A percentile compares a stretch with the other conserved stretches of the same genome.
Evolutionary conservation across 1,139 yeast genomes (phyloP).

Genomic region (Kluyveromyces sp.): DNA sequence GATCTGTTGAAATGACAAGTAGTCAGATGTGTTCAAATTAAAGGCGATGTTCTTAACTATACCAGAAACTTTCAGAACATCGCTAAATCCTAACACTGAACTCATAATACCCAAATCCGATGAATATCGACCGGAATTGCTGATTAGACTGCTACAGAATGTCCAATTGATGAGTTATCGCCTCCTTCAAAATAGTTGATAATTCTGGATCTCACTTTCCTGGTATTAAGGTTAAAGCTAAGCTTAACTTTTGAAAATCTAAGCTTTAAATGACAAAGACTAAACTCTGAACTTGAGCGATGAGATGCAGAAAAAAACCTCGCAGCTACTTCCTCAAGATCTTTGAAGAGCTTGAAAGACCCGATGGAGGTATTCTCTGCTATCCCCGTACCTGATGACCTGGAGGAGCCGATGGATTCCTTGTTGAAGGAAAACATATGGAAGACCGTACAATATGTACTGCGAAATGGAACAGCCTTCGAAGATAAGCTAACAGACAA

Average conservation of each 20-base stretch:
- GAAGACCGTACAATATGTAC: slow-evolving; percentile 59
- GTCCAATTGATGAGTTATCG: not conserved
- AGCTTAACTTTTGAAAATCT: not conserved
- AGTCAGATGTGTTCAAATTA: slow-evolving; percentile 26
- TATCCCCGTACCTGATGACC: not conserved
- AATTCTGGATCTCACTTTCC: not conserved
- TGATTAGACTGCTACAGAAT: too few species aligned
- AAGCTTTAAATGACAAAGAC: too few species aligned
- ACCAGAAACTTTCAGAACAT: slow-evolving; percentile 22
- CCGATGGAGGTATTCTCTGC: slow-evolving; percentile 1
- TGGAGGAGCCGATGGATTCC: slow-evolving; percentile 10
- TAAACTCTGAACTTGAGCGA: too few species aligned
- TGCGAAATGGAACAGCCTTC: slow-evolving; percentile 60
- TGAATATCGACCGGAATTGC: too few species aligned
- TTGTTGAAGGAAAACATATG: slow-evolving; percentile 47
- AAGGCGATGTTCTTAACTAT: slow-evolving; percentile 23
- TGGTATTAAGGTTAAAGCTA: not conserved
- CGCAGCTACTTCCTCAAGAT: too few species aligned
- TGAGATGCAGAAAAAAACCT: not conserved
- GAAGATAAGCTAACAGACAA: slow-evolving; percentile 42
- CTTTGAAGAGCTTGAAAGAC: too few species aligned
- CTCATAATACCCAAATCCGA: not conserved
- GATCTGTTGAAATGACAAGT: slow-evolving; percentile 29
- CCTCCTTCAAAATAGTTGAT: not conserved
- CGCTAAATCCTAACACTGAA: slow-evolving; percentile 18